Percentiles rank a stretch among this genome's conserved stretches.
Evolutionary conservation across 2,329 filamentous ascomycete species (phyloP).

Genomic region (Xylaria sp.): DNA sequence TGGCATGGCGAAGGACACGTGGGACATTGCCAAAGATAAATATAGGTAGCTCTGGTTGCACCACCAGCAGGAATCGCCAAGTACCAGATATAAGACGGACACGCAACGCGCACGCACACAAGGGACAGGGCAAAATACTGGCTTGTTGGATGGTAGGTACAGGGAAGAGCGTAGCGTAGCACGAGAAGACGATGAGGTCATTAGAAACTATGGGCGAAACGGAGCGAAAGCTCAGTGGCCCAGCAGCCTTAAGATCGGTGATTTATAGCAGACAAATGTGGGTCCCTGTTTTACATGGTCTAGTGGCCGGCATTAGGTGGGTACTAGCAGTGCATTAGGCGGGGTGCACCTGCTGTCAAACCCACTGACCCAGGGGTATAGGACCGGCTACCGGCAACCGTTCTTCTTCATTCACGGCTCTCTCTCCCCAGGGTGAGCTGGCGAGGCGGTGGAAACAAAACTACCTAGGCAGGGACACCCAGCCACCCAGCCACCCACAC

Average conservation of each 20-base stretch:
- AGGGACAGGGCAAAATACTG: background rate
- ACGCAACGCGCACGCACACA: conserved; percentile 3
- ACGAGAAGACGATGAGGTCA: conserved; percentile 36
- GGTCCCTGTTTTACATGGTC: background rate
- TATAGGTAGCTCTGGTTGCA: conserved; percentile 5
- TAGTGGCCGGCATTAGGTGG: background rate
- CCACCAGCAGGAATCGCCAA: conserved; percentile 11
- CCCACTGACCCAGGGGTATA: background rate
- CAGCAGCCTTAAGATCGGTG: conserved; percentile 11
- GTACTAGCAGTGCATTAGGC: background rate
- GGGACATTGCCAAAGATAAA: conserved; percentile 11
- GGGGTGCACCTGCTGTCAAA: background rate
- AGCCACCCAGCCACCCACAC: too few species aligned
- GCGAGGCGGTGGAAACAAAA: too few species aligned
- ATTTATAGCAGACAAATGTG: conserved; percentile 20
- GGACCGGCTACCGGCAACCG: conserved; percentile 22
- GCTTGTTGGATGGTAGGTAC: conserved; percentile 4
- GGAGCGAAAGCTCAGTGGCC: conserved; percentile 21
- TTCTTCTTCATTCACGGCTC: background rate
- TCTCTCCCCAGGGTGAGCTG: background rate
- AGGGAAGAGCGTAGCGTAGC: conserved; percentile 25
- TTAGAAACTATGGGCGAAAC: background rate
- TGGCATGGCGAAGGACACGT: conserved; percentile 18
- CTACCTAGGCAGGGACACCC: too few species aligned
- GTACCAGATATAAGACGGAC: background rate